These are phyloP conservation scores for Blastocystis sp. DNA, from an alignment of 352 stramenopile species.

Conservation along the genomic window DNA sequence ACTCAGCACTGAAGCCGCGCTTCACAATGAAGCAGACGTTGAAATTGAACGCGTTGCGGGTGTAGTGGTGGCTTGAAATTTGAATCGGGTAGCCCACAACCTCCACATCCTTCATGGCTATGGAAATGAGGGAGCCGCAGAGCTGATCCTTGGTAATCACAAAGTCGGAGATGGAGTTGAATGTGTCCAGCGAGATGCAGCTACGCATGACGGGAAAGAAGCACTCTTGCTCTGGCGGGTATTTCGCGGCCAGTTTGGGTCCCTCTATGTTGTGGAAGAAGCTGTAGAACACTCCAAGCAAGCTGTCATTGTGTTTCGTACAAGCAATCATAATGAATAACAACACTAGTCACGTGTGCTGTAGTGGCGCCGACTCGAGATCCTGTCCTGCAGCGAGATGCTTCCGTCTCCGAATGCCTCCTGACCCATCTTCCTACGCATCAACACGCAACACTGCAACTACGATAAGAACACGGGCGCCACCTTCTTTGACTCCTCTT, in stretches of 20 bases:
- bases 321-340: slow-evolving; percentile 55
- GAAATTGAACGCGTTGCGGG: slow-evolving; percentile 61
- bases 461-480: slow-evolving; percentile 32
- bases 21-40: slow-evolving; percentile 58
- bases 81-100: slow-evolving; percentile 59
- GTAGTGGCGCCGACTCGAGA: not conserved
- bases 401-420: not conserved
- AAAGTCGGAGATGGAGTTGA: slow-evolving; percentile 47
- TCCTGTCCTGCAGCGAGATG: not conserved
- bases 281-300: slow-evolving; percentile 61
- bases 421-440: slow-evolving; percentile 2
- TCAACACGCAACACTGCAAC: not conserved
- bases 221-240: not conserved
- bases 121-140: slow-evolving; percentile 6
- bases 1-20: slow-evolving; percentile 11
- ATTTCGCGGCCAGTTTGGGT: slow-evolving; percentile 47
- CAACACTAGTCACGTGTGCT: not conserved
- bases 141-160: slow-evolving; percentile 66
- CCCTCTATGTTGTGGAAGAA: slow-evolving; percentile 67
- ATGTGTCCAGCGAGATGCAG: slow-evolving; percentile 59
- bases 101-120: slow-evolving; percentile 15
- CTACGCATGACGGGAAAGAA: not conserved
- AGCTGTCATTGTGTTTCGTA: slow-evolving; percentile 52
- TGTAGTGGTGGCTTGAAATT: slow-evolving; percentile 59
- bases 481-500: slow-evolving; percentile 24